Percentiles rank a stretch among this genome's conserved stretches.
Conservation (phyloP, 371 early-diverging fungal species). For the Apophysomyces sp. region DNA sequence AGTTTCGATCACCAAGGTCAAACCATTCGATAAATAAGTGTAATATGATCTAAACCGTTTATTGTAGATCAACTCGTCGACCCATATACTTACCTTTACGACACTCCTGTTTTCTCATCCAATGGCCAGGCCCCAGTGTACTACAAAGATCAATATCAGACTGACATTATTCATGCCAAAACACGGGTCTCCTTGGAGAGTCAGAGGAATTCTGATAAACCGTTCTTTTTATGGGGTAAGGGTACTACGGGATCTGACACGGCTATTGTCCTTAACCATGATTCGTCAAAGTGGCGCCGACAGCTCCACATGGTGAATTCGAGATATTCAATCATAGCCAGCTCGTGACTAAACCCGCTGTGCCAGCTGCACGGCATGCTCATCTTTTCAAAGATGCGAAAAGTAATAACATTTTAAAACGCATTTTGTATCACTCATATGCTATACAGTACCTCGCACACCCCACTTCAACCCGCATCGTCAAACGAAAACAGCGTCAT, state of each 20-base stretch:
- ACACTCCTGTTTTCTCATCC: slow-evolving; percentile 55
- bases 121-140: slow-evolving; percentile 55
- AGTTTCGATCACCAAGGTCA: slow-evolving; percentile 32
- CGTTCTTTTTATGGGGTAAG: slow-evolving; percentile 22
- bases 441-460: slow-evolving; percentile 53
- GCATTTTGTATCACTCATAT: slow-evolving; percentile 2
- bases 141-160: slow-evolving; percentile 55
- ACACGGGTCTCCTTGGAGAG: slow-evolving; percentile 47
- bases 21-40: background rate
- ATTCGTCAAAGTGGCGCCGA: slow-evolving; percentile 8
- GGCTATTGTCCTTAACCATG: background rate
- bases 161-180: slow-evolving; percentile 64
- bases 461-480: slow-evolving; percentile 60
- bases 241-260: background rate
- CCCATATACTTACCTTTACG: slow-evolving; percentile 62
- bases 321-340: slow-evolving; percentile 14
- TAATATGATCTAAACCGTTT: background rate
- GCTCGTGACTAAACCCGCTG: slow-evolving; percentile 34
- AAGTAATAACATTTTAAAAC: slow-evolving; percentile 14
- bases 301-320: slow-evolving; percentile 43
- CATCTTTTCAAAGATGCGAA: slow-evolving; percentile 54
- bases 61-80: slow-evolving; percentile 58
- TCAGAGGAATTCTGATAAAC: slow-evolving; percentile 41
- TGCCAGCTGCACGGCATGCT: slow-evolving; percentile 53
- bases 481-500: slow-evolving; percentile 56